Base-by-base conservation (phyloP, 139 green algal genomes). In the Pleodorina starrii region DNA sequence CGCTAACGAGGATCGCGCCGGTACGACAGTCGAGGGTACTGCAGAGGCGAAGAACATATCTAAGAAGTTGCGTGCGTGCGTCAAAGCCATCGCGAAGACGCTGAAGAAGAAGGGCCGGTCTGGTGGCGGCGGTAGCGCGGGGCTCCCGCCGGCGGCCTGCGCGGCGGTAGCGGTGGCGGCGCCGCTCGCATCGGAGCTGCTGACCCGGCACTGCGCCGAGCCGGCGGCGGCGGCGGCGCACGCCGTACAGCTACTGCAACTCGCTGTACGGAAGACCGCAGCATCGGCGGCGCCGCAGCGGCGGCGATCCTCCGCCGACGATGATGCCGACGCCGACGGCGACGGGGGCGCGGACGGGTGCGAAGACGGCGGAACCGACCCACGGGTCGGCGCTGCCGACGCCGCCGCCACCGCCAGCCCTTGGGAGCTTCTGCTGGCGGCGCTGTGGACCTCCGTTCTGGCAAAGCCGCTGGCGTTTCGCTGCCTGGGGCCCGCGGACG, bases 401-500 rank as follows among this genome's bases (percentile, higher is more conserved):
- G 12, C 16, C 29, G 63, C 27, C 5, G 5, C 14, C 32, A 19
- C 40, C 10, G 38, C 12, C 1, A 57, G 69, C 69, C 74, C 27
- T 23, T 17, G 10, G 54, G 51, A n/a, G 19, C 21, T 73, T 0
- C 5, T 88, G 44, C 25, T 76, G n/a, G 66, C 82, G n/a, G 19
- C 66, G 44, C 29, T 88, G 43, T 88, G 82, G 82, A 7, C 27
- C 16, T 79, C 48, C 44, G 82, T 69, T 21, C 46, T 88, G 14
- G 29, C 66, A 1, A 50, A 42, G 66, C 82, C 60, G 44, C 44
- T 88, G 44, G 44, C 66, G 42, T 36, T 44, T 35, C 46, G 36
- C 32, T 88, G 82, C 44, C 44, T 80, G 4, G 82, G 66, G 6
- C 66, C 66, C 0, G 43, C 82, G 12, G 82, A 88, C 6, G 32